Percentiles rank a stretch among this genome's conserved stretches.
Conservation (phyloP, 2,329 filamentous ascomycete genomes). For the Fusarium newnesense region DNA sequence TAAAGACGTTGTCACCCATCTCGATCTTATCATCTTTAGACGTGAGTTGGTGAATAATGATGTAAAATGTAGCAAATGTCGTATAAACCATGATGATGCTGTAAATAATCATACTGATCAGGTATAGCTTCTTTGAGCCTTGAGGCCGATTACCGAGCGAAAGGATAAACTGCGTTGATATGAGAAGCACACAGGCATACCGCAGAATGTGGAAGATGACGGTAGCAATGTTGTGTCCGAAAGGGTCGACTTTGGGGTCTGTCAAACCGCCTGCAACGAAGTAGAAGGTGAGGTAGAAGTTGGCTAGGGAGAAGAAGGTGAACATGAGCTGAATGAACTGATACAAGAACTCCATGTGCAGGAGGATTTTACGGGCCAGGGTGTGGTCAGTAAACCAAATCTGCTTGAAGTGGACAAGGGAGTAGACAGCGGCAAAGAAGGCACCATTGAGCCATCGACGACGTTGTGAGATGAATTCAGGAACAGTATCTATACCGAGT, state of each 20-base stretch:
- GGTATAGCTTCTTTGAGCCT: conserved; percentile 90
- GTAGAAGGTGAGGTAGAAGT: conserved; percentile 99
- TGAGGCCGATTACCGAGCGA: conserved; percentile 97
- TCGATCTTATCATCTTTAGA: conserved; percentile 57
- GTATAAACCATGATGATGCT: conserved; percentile 96
- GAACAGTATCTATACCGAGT: conserved; percentile 77
- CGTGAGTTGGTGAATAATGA: conserved; percentile 84
- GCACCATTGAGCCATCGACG: conserved; percentile 98
- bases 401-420: conserved; percentile 92
- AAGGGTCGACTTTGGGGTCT: conserved; percentile 84
- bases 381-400: conserved; percentile 95
- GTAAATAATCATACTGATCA: conserved; percentile 90
- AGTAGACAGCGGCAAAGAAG: conserved; percentile 98
- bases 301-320: conserved; percentile 97
- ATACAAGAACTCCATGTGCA: conserved; percentile 96
- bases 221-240: conserved; percentile 85
- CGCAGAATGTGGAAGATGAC: conserved; percentile 88
- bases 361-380: conserved; percentile 84
- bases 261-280: conserved; percentile 93
- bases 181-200: conserved; percentile 87
- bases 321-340: conserved; percentile 93
- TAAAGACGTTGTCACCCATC: conserved; percentile 90
- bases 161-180: conserved; percentile 94
- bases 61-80: conserved; percentile 87
- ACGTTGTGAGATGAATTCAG: conserved; percentile 96